Evolutionary conservation across 2,329 filamentous ascomycete species (phyloP).

Genomic region (Colletotrichum sp.): DNA sequence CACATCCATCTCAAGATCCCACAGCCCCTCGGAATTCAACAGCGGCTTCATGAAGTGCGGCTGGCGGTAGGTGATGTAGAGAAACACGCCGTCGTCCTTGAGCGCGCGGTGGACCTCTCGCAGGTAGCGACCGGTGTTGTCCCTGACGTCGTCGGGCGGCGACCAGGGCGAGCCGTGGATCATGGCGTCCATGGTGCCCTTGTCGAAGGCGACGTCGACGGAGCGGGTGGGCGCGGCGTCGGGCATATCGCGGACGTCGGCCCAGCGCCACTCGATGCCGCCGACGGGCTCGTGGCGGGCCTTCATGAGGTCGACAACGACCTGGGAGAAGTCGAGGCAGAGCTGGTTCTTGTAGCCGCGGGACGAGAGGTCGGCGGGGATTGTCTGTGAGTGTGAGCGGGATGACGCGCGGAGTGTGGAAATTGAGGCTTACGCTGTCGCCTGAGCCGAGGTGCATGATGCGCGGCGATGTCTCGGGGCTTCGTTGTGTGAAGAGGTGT

Average conservation of each 20-base stretch:
- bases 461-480: conserved; percentile 33
- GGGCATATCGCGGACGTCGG: conserved; percentile 57
- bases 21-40: conserved; percentile 41
- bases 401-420: background rate
- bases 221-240: conserved; percentile 39
- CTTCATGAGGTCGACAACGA: conserved; percentile 59
- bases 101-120: conserved; percentile 55
- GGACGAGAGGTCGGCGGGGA: conserved; percentile 52
- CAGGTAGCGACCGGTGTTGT: conserved; percentile 54
- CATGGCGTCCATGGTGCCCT: conserved; percentile 61
- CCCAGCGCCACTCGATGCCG: conserved; percentile 53
- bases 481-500: conserved; percentile 41
- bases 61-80: conserved; percentile 60
- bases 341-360: conserved; percentile 57
- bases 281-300: conserved; percentile 39
- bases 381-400: conserved; percentile 40
- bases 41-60: conserved; percentile 59
- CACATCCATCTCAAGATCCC: conserved; percentile 48
- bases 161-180: conserved; percentile 59
- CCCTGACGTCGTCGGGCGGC: conserved; percentile 52
- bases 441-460: conserved; percentile 64
- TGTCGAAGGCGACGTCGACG: conserved; percentile 63
- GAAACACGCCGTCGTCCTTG: conserved; percentile 50
- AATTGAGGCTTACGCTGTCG: too few relatives aligned
- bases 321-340: conserved; percentile 62